Evolutionary conservation across 2,329 filamentous ascomycete genomes (phyloP), one percentile per base, ranked within the genome.

Genomic region (Dichotomopilus funicola): DNA sequence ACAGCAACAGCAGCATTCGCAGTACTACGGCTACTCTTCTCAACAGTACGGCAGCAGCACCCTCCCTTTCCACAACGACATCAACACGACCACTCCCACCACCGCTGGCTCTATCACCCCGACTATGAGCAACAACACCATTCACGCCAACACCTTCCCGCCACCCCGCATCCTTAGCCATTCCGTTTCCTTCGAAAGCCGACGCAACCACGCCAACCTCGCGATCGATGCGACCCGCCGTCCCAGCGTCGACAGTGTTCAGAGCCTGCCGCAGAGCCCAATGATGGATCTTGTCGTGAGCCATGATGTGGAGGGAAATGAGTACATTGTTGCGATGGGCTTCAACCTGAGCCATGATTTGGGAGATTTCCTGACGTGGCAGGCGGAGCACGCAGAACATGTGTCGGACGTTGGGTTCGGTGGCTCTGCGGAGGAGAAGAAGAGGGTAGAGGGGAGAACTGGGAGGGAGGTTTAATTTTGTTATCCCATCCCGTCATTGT

Each of bases 321-420:
- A 70, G 60, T 66, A 67, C 51, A 65, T 72, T 8, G 74, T 80
- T 52, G 78, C 80, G 0, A 83, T 85, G 81, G 80, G 80, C 0
- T 83, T 78, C 63, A 85, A 85, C 59, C 70, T 85, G 2, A 75
- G 75, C 9, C 78, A 82, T 58, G 81, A 84, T 63, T 64, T 84
- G 41, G 78, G 78, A 1, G 80, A 83, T 58, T 84, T 81, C 61
- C 63, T 85, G 48, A 73, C 70, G 53, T 84, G 80, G 80, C 80
- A 82, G 65, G 69, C 76, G 4, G 75, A 81, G 80, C 80, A 82
- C 65, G 69, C 76, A 3, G 75, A 81, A 61, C 71, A 80, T 53
- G 74, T 75, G 1, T 76, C 72, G 54, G 69, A 68, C 2, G 56
- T 36, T 4, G 57, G 49, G 40, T 51, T 51, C 37, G 69, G 68